Conservation (phyloP, 129 eudicot species). For the Scalesia atractyloides region DNA sequence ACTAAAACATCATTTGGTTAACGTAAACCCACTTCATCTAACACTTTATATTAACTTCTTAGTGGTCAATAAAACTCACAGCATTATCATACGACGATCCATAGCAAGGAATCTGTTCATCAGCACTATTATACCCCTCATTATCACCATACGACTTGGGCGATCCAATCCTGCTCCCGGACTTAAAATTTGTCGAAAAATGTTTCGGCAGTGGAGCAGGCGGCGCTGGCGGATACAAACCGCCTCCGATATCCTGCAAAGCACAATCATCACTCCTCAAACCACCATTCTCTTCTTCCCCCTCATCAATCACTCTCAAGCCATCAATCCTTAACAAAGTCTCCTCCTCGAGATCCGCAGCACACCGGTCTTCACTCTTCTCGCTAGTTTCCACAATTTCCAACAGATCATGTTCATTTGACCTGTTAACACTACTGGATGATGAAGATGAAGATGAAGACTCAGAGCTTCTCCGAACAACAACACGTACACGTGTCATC, state of each 20-base stretch:
- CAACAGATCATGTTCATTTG: not conserved
- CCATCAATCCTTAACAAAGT: slow-evolving; percentile 47
- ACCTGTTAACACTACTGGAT: slow-evolving; percentile 31
- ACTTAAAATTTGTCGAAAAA: slow-evolving; percentile 56
- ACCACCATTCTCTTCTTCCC: slow-evolving; percentile 24
- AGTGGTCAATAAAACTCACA: slow-evolving; percentile 49
- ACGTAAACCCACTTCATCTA: too few relatives aligned
- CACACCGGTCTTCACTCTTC: too few relatives aligned
- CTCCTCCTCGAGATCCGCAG: too few relatives aligned
- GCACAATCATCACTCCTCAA: slow-evolving; percentile 30
- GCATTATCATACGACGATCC: slow-evolving; percentile 69
- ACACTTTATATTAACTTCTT: too few relatives aligned
- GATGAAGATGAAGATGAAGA: slow-evolving; percentile 60
- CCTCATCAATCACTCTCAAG: slow-evolving; percentile 36
- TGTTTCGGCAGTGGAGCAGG: slow-evolving; percentile 92
- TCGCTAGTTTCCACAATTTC: too few relatives aligned
- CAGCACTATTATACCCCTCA: slow-evolving; percentile 98
- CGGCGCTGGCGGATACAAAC: slow-evolving; percentile 86
- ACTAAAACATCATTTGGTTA: too few relatives aligned
- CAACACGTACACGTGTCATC: slow-evolving; percentile 69
- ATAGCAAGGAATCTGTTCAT: slow-evolving; percentile 78
- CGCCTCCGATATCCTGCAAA: slow-evolving; percentile 40
- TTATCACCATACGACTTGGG: slow-evolving; percentile 44
- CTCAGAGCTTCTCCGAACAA: slow-evolving; percentile 84
- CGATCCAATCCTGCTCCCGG: slow-evolving; percentile 16